Base-by-base conservation (phyloP, 495 filamentous ascomycete genomes). In the Tuber magnatum region DNA sequence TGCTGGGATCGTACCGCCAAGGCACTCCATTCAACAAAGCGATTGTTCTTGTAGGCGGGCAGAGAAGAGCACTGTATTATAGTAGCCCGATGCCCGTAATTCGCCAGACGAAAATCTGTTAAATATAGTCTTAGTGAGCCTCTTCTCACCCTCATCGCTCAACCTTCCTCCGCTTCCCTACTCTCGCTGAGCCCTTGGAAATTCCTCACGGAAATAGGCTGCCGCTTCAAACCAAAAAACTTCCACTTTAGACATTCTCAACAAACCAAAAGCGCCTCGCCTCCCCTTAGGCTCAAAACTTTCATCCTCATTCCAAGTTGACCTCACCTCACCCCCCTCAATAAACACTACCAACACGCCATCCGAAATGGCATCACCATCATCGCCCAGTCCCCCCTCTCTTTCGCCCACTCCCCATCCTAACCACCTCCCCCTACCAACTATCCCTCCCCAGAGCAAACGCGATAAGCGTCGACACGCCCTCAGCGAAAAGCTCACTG, bases 381-480 rank as follows among this genome's bases (percentile, higher is more conserved):
- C 72, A 24, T 43, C 73, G 10, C 74, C 79, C 14, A 71, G 72
- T 32, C 75, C 73, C 72, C 82, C 82, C 73, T 83, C 80, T 71
- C 82, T 81, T 78, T 78, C 76, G 22, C 77, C 79, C 18, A 75
- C 69, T 70, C 74, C 75, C 35, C 76, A 77, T 65, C 75, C 75
- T 9, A 75, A 75, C 24, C 69, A 70, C 61, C 74, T 80, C 18
- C 74, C 70, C 73, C 73, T 73, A 40, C 71, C 77, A 22, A 76
- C 75, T 40, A 83, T 85, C 28, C 85, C 85, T 71, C 83, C 87
- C 74, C 86, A 86, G 43, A 93, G 94, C 6, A 99, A 99, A 86
- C 89, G 93, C 80, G 94, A 98, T 86, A 95, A 97, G 82, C 89
- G 92, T 75, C 91, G 94, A 73, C 91, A 91, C 75, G 87, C 88